A percentile compares a stretch with the other conserved stretches of the same genome.
Evolutionary conservation across 768 basidiomycete species (phyloP).

Genomic region (Phaffia australis): DNA sequence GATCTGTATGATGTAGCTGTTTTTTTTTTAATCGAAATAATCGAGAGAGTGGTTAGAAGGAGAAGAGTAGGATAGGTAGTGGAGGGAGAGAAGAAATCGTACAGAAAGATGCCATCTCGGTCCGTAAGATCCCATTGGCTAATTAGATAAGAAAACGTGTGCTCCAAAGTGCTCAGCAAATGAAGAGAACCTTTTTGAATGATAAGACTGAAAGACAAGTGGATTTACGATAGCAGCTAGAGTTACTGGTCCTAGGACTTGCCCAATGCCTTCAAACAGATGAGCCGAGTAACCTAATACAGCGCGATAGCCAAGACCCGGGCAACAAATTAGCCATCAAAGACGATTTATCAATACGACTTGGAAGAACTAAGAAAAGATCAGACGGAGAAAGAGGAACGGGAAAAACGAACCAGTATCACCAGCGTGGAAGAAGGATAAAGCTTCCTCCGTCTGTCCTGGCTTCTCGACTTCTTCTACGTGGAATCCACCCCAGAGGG

Average conservation of each 20-base stretch:
- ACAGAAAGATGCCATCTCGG: slow-evolving; percentile 33
- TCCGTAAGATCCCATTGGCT: slow-evolving; percentile 36
- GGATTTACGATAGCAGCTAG: slow-evolving; percentile 32
- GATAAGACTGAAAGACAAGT: neutral
- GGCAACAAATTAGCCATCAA: neutral
- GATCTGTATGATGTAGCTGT: slow-evolving; percentile 35
- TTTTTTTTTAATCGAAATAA: no score
- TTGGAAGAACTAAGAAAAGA: neutral
- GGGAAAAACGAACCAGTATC: slow-evolving; percentile 33
- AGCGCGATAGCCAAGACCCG: neutral
- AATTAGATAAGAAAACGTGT: neutral
- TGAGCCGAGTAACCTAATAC: slow-evolving; percentile 32
- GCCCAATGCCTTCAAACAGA: slow-evolving; percentile 34
- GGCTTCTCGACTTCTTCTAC: slow-evolving; percentile 22
- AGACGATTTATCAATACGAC: neutral
- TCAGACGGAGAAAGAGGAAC: neutral
- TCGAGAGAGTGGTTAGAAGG: no score
- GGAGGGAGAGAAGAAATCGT: neutral
- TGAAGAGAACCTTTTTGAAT: neutral
- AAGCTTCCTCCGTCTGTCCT: neutral
- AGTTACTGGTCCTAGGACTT: slow-evolving; percentile 33
- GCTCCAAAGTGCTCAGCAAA: neutral
- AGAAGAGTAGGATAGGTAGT: neutral
- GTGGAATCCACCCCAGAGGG: slow-evolving; percentile 36
- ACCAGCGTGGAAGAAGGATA: slow-evolving; percentile 35